Evolutionary conservation across 345 rosid genomes (phyloP), one percentile per base, ranked within the genome.

Genomic region (Tarenaya hassleriana): DNA sequence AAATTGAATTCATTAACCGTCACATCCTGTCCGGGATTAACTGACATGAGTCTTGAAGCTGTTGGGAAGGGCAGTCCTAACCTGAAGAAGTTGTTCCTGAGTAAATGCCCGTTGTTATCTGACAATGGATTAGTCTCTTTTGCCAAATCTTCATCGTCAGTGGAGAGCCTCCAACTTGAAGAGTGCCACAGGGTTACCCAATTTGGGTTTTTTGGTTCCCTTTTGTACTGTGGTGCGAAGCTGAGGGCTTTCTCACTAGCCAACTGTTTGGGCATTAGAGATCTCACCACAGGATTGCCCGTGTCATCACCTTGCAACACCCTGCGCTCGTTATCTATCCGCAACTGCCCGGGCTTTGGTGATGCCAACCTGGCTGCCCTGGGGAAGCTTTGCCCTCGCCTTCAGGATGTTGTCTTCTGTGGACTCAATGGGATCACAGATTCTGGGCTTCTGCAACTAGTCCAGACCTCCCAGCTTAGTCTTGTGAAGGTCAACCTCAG

Each of bases 141-240:
- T 40, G 72, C 81, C 1, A 88, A 78, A 73, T 67, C 74, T 24
- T 76, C 89, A 1, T 57, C 55, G 14, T 78, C 87, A 51, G 64
- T 92, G 35, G 97, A 92, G 75, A 79, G 75, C 78, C 54, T 92
- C 63, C 80, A 80, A 17, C 71, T 92, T 69, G 95, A 85, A 70
- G 95, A 88, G 69, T 92, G 98, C 83, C 88, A 92, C 83, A 78
- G 81, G 72, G 75, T 92, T 61, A 78, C 95, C 79, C 97, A 85
- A 39, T 67, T 74, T 63, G 98, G 98, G 62, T 58, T 81, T 64
- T 81, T 92, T 47, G 86, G 84, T 73, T 70, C 83, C 41, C 84
- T 92, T 32, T 47, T 76, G 24, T 83, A 72, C 77, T 85, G 86
- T 69, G 75, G 83, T 40, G 74, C 74, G 13, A 79, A 77, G 60